Evolutionary conservation across 2,329 filamentous ascomycete species (phyloP).

Genomic region (Fusarium pseudonygamai): DNA sequence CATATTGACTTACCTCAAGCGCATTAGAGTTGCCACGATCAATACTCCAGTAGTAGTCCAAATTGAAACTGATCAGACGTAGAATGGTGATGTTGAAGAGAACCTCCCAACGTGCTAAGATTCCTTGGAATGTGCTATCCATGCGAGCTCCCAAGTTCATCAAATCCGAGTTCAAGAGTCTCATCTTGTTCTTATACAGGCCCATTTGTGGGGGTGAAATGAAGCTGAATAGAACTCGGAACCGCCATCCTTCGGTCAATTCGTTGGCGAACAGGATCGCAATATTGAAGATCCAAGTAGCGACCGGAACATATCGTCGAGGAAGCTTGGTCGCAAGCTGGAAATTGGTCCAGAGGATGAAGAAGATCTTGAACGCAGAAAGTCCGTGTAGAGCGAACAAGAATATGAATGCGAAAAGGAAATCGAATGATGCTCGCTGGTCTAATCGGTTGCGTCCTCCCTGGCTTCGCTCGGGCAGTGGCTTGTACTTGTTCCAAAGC

Average conservation of each 20-base stretch:
- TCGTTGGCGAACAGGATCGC: constrained; percentile 90
- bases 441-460: constrained; percentile 67
- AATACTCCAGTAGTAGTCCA: constrained; percentile 95
- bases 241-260: constrained; percentile 78
- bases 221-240: constrained; percentile 68
- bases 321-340: constrained; percentile 78
- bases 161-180: constrained; percentile 52
- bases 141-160: constrained; percentile 75
- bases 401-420: constrained; percentile 81
- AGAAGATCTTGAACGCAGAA: constrained; percentile 82
- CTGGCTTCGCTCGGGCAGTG: constrained; percentile 47
- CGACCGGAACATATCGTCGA: constrained; percentile 73
- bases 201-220: constrained; percentile 52
- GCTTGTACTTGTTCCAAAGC: constrained; percentile 69
- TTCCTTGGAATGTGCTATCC: constrained; percentile 76
- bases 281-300: constrained; percentile 92
- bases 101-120: constrained; percentile 95
- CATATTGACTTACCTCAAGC: constrained; percentile 76
- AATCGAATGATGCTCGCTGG: constrained; percentile 83
- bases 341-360: constrained; percentile 85
- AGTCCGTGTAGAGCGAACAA: constrained; percentile 83
- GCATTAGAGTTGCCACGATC: constrained; percentile 70
- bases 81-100: constrained; percentile 96
- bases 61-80: constrained; percentile 93
- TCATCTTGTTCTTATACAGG: constrained; percentile 41